Base-by-base conservation (phyloP, 176 grass and related monocot genomes). In the Paspalum notatum region DNA sequence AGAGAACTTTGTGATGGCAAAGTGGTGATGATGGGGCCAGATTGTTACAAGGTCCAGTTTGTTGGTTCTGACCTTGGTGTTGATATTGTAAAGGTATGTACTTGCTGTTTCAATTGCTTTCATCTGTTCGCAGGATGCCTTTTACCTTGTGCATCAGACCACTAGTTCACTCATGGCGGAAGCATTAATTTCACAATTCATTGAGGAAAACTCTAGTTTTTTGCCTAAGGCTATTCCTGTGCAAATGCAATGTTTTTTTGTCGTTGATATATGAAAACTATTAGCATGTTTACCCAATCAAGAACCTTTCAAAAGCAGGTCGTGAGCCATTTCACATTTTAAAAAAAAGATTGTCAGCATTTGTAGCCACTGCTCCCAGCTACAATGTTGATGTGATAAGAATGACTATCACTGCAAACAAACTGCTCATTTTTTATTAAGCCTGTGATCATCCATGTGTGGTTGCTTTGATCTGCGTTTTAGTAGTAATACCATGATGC, bases 1-100 rank as follows among this genome's bases (percentile, higher is more conserved):
- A 68, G 86, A 79, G 92, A 94, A 80, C 71, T 94, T 85, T 83
- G 70, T 80, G 68, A 87, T 82, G 84, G 92, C 76, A 87, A 68
- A 60, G 77, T 94, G 46, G 21, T 94, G 52, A 57, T 61, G 32
- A 83, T 80, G 82, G 67, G 69, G 52, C 68, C 7, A 1, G 84
- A 74, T 78, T 66, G 57, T 67, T 94, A 77, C 81, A 89, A 59
- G 62, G 84, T 94, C 75, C 84, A 94, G 55, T 91, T 91, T 91
- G 74, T 79, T 68, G 76, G 71, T 20, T 73, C 86, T 87, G 83
- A 87, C 61, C 74, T 91, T 71, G 86, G 81, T 60, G 46, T 78
- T 61, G 68, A 76, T 62, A 57, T 48, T 72, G 84, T 91, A 32
- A 89, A 89, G 92, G 92, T 94, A 91, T 78, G 15, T 26, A 65